phyloP scores from a whole-genome alignment of 2,329 filamentous ascomycete species.

The Claviceps africana region DNA sequence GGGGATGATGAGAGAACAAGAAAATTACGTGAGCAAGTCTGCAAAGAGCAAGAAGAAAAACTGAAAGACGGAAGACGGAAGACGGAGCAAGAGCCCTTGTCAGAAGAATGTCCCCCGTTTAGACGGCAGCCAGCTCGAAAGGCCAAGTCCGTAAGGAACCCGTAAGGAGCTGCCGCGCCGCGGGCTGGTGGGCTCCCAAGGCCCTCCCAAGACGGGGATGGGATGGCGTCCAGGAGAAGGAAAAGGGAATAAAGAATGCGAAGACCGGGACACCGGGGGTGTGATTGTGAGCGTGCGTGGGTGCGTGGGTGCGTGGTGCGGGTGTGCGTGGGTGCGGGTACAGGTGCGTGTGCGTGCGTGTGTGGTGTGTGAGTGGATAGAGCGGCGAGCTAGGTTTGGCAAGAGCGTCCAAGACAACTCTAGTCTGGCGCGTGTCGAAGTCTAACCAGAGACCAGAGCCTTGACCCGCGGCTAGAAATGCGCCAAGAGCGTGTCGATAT shows the following conservation, averaged over 20 bases:
- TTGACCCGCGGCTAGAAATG: neutral
- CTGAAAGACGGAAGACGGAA: neutral
- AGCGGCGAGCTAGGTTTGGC: neutral
- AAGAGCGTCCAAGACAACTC: neutral
- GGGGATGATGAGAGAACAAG: neutral
- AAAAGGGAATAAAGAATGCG: no score
- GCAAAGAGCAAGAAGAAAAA: neutral
- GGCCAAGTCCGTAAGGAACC: neutral
- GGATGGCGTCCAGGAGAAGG: neutral
- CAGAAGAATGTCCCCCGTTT: neutral
- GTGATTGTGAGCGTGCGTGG: neutral
- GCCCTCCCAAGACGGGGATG: neutral
- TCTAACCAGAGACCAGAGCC: constrained; percentile 1
- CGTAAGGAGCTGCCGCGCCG: no score
- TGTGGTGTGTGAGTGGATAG: neutral
- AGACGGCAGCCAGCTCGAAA: neutral
- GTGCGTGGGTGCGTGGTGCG: neutral
- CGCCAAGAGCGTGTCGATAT: neutral
- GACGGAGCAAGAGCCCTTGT: neutral
- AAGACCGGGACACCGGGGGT: neutral
- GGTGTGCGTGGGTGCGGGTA: neutral
- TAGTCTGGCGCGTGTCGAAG: constrained; percentile 4
- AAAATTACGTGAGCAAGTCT: neutral
- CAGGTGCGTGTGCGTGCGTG: neutral
- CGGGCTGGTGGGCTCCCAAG: neutral